These are phyloP conservation scores for Neoboletus subvelutipes DNA, from an alignment of 768 basidiomycete species.

Conservation along the genomic window DNA sequence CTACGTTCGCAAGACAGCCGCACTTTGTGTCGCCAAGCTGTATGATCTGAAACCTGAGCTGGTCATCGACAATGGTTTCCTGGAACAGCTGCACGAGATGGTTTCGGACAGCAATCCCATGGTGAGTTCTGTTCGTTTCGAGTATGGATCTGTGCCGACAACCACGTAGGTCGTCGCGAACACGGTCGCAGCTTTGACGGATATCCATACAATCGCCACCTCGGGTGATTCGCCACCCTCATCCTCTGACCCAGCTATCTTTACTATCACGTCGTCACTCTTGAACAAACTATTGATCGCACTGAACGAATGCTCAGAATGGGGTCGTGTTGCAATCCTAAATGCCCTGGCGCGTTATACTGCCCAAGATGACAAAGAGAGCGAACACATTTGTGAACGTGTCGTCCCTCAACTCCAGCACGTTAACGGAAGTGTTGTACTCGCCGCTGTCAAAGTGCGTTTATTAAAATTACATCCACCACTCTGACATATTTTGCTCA, in stretches of 20 bases:
- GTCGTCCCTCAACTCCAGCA: constrained; percentile 99
- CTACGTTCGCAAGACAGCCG: constrained; percentile 97
- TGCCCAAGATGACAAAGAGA: constrained; percentile 87
- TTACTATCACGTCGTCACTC: constrained; percentile 78
- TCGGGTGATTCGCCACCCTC: constrained; percentile 49
- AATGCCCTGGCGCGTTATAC: constrained; percentile 83
- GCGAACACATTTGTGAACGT: constrained; percentile 97
- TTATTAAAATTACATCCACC: neutral
- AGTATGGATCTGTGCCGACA: neutral
- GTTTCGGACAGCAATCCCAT: constrained; percentile 96
- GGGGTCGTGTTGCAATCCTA: constrained; percentile 94
- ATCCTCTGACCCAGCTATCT: constrained; percentile 63
- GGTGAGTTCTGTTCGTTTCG: constrained; percentile 47
- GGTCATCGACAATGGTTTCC: constrained; percentile 92
- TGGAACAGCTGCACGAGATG: constrained; percentile 88
- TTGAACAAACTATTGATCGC: constrained; percentile 92
- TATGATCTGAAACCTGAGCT: constrained; percentile 97
- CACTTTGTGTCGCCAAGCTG: constrained; percentile 93
- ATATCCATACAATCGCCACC: constrained; percentile 79
- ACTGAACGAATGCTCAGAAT: constrained; percentile 97
- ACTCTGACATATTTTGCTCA: constrained; percentile 28
- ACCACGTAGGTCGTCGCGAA: constrained; percentile 89
- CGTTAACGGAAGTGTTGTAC: constrained; percentile 90
- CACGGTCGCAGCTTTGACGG: constrained; percentile 88
- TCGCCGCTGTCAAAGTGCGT: constrained; percentile 91